phyloP scores from a whole-genome alignment of 1,284 basidiomycete genomes.

The Trametes hirsuta region DNA sequence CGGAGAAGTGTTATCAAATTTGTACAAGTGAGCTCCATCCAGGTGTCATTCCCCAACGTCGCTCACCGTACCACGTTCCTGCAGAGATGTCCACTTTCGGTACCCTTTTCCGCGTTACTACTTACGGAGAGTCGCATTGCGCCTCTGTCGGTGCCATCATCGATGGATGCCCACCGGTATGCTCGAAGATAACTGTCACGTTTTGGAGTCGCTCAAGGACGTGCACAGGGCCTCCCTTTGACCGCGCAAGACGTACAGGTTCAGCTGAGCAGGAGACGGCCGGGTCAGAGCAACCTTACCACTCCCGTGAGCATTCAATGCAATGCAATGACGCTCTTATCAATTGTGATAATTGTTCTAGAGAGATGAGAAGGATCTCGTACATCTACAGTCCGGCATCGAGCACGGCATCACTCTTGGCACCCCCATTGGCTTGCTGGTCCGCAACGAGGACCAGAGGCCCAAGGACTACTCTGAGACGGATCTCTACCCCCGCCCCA shows the following conservation, averaged over 20 bases:
- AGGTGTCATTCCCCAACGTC: neutral
- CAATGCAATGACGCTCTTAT: neutral
- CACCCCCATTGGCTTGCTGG: conserved; percentile 94
- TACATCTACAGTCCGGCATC: conserved; percentile 92
- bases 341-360: conserved; percentile 36
- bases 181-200: neutral
- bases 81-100: conserved; percentile 90
- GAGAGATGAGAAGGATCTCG: conserved; percentile 97
- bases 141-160: conserved; percentile 97
- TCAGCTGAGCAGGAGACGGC: conserved; percentile 90
- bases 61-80: neutral
- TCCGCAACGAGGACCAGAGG: conserved; percentile 98
- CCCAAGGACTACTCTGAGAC: conserved; percentile 99
- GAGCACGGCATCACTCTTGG: conserved; percentile 96
- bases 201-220: neutral
- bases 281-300: conserved; percentile 96
- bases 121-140: conserved; percentile 98
- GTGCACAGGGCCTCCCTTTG: conserved; percentile 77
- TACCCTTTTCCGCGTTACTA: conserved; percentile 89
- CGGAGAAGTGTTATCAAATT: neutral
- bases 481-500: conserved; percentile 95
- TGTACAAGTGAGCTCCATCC: neutral
- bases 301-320: conserved; percentile 72
- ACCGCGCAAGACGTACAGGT: conserved; percentile 86
- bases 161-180: conserved; percentile 93